Base-by-base conservation (phyloP, 2,329 filamentous ascomycete genomes). In the Alternaria rosae region DNA sequence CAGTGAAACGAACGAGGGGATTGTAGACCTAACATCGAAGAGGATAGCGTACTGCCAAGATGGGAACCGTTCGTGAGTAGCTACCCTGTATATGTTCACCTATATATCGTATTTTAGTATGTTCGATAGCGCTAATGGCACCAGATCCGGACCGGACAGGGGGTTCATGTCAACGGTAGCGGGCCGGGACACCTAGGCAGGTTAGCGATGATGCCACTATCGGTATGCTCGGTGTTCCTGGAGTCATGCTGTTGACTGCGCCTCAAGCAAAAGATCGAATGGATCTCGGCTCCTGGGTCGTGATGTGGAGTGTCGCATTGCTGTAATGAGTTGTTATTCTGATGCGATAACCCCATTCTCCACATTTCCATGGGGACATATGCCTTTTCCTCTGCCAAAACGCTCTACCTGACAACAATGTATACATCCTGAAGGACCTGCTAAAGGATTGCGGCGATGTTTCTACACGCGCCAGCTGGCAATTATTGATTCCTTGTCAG, bases 221-320 rank as follows among this genome's bases (percentile, higher is more conserved):
- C 54, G 48, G 48, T 53, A 35, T 28, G 20, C n/a, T 58, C 23
- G 54, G 32, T 43, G 42, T 58, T n/a, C 42, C 20, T 61, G 41
- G 59, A 61, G 59, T 61, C 59, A 58, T 61, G 54, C 32, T 20
- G 17, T 45, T 12, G 35, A 47, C 54, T 61, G 54, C 47, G 54
- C 59, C 48, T 54, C 59, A 30, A 35, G 55, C 28, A 53, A 41
- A 54, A 44, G 38, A 25, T 45, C 41, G 38, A 32, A 47, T 21
- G 32, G 17, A 28, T 52, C n/a, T 20, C 26, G 47, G 35, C 32
- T 32, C 32, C 15, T 44, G 26, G 41, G 41, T 57, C 45, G 43
- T 32, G 20, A 52, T 55, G 26, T 20, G 26, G 52, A 32, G 35
- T 44, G 35, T 35, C 35, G 52, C 52, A 35, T 35, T 35, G 43